These are phyloP conservation scores for Vanrija pseudolonga DNA, from an alignment of 1,284 basidiomycete species.

Conservation along the genomic window DNA sequence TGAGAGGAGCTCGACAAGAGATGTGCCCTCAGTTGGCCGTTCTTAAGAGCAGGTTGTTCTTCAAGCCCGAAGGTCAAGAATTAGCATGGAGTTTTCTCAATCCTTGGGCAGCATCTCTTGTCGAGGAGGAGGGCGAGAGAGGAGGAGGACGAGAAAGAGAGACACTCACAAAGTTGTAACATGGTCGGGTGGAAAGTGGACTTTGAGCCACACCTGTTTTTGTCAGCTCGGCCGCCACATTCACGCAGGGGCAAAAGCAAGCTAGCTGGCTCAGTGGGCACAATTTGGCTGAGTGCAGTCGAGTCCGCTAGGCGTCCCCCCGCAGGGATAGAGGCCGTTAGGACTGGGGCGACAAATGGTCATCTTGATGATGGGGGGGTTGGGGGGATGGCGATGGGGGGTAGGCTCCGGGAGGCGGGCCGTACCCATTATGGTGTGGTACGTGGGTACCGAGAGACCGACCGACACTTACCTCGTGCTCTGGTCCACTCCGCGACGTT, in stretches of 20 bases:
- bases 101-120: slow-evolving; percentile 27
- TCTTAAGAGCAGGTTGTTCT: slow-evolving; percentile 42
- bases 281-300: slow-evolving; percentile 38
- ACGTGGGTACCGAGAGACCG: neutral
- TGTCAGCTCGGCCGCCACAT: neutral
- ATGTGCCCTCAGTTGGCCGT: slow-evolving; percentile 41
- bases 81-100: slow-evolving; percentile 48
- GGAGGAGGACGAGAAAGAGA: slow-evolving; percentile 1
- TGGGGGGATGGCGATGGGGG: too few species aligned
- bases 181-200: neutral
- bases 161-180: slow-evolving; percentile 5
- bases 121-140: neutral
- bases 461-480: neutral
- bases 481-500: neutral
- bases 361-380: slow-evolving; percentile 20
- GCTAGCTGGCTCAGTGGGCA: slow-evolving; percentile 34
- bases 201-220: neutral
- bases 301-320: slow-evolving; percentile 44
- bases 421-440: too few species aligned
- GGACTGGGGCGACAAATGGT: slow-evolving; percentile 48
- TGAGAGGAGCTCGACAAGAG: neutral
- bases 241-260: neutral
- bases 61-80: slow-evolving; percentile 38
- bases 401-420: too few species aligned
- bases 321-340: slow-evolving; percentile 38